Base-by-base conservation (phyloP, 78 protist species). In the Dictyostelium intermedium region DNA sequence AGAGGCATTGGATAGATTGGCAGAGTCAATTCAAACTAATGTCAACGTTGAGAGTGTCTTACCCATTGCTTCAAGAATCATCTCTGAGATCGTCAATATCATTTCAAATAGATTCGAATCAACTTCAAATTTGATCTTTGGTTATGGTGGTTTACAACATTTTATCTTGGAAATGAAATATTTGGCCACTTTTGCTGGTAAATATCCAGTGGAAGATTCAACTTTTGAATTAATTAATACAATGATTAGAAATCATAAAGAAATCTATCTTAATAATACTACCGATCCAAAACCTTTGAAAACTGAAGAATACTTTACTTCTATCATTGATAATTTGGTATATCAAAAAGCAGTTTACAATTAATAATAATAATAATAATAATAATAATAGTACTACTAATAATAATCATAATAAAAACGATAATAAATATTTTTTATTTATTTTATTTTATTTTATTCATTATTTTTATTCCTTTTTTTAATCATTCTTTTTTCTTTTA, bases 341-440 rank as follows among this genome's bases (percentile, higher is more conserved):
- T 89, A 89, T 34, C 94, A 89, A 80, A 89, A 89, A 70, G 85
- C 94, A 69, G 94, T 89, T 43, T 89, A 89, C 35, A 89, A 89
- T 66, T 78, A 70, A 89, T 16, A 72, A 72, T 4, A 70, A 30
- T n/a, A 70, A 32, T 4, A 14, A 25, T 27, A 14, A 70, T 25
- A 70, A 69, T 32, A 69, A 69, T 69, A 32, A 69, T 66, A 66
- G 30, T 66, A 66, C 25, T 60, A 60, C 18, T 60, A 60, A 60
- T n/a, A 60, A 60, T 60, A n/a, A 3, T 60, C 2, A 11, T 16
- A 50, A 0, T 2, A 50, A 50, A 14, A 50, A 50, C 10, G 16
- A 50, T 50, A 50, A 50, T 50, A 50, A 41, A 41, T 41, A 41
- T 5, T 5, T 8, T 50, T 53, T 13, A 14, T 53, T 16, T n/a